phyloP scores from a whole-genome alignment of 768 basidiomycete species.

The Pulveroboletus frians region DNA sequence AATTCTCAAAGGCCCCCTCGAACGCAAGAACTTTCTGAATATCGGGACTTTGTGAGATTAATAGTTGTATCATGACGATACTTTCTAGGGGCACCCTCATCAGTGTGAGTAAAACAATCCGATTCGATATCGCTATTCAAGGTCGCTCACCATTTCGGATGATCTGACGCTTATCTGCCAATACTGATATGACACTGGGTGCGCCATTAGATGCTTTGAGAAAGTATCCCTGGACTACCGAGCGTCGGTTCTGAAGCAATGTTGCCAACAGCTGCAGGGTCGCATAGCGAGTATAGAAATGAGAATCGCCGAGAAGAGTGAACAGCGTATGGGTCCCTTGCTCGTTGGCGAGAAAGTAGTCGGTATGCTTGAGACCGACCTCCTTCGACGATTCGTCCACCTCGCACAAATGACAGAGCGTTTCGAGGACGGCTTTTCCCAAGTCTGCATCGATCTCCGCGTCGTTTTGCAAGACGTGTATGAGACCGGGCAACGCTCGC shows the following conservation, averaged over 20 bases:
- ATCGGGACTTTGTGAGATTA: conserved; percentile 83
- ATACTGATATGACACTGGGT: conserved; percentile 61
- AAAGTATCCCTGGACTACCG: conserved; percentile 85
- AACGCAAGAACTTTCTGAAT: conserved; percentile 97
- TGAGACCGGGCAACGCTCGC: conserved; percentile 67
- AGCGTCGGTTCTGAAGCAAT: conserved; percentile 77
- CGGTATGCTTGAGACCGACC: conserved; percentile 80
- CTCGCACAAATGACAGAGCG: conserved; percentile 80
- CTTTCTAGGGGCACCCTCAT: conserved; percentile 52
- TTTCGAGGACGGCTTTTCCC: conserved; percentile 90
- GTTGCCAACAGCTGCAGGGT: conserved; percentile 77
- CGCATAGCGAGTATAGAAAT: conserved; percentile 83
- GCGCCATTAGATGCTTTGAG: conserved; percentile 78
- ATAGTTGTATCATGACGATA: conserved; percentile 71
- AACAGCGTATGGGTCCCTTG: conserved; percentile 73
- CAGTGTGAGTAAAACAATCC: neutral
- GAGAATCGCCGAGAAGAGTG: conserved; percentile 62
- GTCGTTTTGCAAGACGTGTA: conserved; percentile 81
- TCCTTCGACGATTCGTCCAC: conserved; percentile 55
- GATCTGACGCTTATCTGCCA: conserved; percentile 86
- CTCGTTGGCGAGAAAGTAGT: conserved; percentile 68
- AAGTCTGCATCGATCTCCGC: conserved; percentile 89
- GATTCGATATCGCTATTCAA: neutral
- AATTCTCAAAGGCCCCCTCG: conserved; percentile 92
- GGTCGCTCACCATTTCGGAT: conserved; percentile 70